Conservation (phyloP, 1,139 yeast genomes). For the Debaryomyces singareniensis region DNA sequence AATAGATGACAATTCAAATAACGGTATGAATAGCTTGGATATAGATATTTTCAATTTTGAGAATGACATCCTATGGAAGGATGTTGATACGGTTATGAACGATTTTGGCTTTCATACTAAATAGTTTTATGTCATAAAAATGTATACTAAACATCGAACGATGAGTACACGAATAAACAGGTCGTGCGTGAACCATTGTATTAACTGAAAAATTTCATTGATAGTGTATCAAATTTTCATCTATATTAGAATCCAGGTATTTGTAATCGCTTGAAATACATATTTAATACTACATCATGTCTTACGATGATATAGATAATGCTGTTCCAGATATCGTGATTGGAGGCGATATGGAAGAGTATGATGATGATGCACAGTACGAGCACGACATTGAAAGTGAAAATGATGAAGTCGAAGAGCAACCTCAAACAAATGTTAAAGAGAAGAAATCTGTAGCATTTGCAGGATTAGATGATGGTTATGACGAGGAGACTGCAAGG, state of each 20-base stretch:
- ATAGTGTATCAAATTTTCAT: constrained; percentile 1
- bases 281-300: constrained; percentile 19
- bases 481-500: constrained; percentile 54
- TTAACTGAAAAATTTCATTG: constrained; percentile 1
- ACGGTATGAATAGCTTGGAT: constrained; percentile 27
- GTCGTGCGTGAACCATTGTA: not conserved
- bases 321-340: constrained; percentile 82
- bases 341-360: constrained; percentile 56
- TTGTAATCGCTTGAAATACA: constrained; percentile 3
- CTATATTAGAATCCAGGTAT: too few species aligned
- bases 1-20: constrained; percentile 28
- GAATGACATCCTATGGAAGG: constrained; percentile 78
- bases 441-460: constrained; percentile 79
- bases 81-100: constrained; percentile 87
- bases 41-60: constrained; percentile 28
- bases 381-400: constrained; percentile 45
- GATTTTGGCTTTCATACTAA: constrained; percentile 79
- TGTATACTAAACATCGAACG: not conserved
- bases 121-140: constrained; percentile 1
- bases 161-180: not conserved
- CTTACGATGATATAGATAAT: constrained; percentile 70
- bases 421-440: constrained; percentile 28
- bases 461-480: constrained; percentile 66
- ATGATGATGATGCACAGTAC: constrained; percentile 33
- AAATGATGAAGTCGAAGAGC: constrained; percentile 45